Conservation (phyloP, 495 filamentous ascomycete species). For the Lophium mytilinum region DNA sequence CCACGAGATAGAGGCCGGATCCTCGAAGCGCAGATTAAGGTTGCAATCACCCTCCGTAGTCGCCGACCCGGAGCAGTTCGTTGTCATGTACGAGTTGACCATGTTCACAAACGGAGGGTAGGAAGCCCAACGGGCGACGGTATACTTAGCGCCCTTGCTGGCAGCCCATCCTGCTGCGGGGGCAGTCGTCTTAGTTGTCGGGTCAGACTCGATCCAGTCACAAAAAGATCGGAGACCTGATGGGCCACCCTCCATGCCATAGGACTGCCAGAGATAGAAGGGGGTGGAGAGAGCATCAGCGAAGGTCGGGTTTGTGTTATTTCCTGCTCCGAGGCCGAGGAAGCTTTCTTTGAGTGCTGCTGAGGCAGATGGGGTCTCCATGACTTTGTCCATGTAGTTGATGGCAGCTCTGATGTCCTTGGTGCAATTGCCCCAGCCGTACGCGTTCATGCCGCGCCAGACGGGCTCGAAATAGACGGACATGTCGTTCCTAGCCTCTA, state of each 20-base stretch:
- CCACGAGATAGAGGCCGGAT: slow-evolving; percentile 42
- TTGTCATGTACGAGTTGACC: slow-evolving; percentile 37
- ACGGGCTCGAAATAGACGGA: slow-evolving; percentile 50
- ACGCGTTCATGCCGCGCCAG: slow-evolving; percentile 43
- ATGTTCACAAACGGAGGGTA: slow-evolving; percentile 39
- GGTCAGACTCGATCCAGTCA: slow-evolving; percentile 37
- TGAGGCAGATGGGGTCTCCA: slow-evolving; percentile 30
- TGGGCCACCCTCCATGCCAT: slow-evolving; percentile 39
- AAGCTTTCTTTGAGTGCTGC: slow-evolving; percentile 42
- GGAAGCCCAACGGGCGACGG: slow-evolving; percentile 40
- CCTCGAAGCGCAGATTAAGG: slow-evolving; percentile 33
- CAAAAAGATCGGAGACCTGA: slow-evolving; percentile 41
- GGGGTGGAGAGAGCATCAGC: slow-evolving; percentile 37
- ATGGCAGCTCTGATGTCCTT: slow-evolving; percentile 45
- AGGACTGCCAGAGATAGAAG: slow-evolving; percentile 41
- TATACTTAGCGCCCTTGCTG: slow-evolving; percentile 35
- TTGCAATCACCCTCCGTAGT: slow-evolving; percentile 30
- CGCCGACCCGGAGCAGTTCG: slow-evolving; percentile 33
- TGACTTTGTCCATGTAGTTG: slow-evolving; percentile 43
- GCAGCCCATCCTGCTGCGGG: slow-evolving; percentile 36
- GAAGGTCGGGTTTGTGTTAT: slow-evolving; percentile 45
- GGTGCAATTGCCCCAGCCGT: slow-evolving; percentile 48
- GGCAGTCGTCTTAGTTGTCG: slow-evolving; percentile 21
- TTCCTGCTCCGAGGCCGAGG: slow-evolving; percentile 42
- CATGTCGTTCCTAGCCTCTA: slow-evolving; percentile 50